phyloP scores from a whole-genome alignment of 768 basidiomycete species.

The Strobilomyces dryophilus region DNA sequence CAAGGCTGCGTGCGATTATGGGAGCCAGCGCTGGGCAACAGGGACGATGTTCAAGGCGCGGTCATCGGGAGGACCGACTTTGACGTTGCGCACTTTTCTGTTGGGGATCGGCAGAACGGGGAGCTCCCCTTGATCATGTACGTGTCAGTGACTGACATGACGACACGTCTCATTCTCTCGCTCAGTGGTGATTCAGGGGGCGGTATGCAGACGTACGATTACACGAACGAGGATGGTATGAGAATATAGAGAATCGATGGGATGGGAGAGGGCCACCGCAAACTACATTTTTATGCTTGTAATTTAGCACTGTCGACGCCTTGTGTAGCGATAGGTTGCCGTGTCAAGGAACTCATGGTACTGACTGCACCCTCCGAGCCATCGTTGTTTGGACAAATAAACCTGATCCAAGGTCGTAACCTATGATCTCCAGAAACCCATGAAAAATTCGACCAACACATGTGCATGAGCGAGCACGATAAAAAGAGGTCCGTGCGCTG shows the following conservation, averaged over 20 bases:
- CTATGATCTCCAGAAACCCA: constrained; percentile 10
- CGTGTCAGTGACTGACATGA: constrained; percentile 24
- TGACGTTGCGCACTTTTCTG: constrained; percentile 54
- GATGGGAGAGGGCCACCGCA: neutral
- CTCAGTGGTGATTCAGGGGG: constrained; percentile 48
- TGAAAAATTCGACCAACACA: constrained; percentile 17
- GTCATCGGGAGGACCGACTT: constrained; percentile 50
- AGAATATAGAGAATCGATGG: constrained; percentile 9
- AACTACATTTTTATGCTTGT: constrained; percentile 6
- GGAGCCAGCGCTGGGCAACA: constrained; percentile 47
- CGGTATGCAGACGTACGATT: constrained; percentile 44
- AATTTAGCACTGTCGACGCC: constrained; percentile 1
- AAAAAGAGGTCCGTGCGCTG: constrained; percentile 35
- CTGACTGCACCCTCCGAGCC: neutral
- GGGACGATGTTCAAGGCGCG: constrained; percentile 40
- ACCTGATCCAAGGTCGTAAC: constrained; percentile 12
- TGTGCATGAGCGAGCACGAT: constrained; percentile 23
- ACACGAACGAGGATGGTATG: constrained; percentile 19
- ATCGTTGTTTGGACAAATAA: constrained; percentile 32
- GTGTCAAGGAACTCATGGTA: neutral
- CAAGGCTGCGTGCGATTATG: constrained; percentile 69
- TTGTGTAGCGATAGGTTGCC: neutral
- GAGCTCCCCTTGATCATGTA: constrained; percentile 62
- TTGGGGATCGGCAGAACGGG: constrained; percentile 50
- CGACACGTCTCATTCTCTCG: constrained; percentile 19